Base-by-base conservation (phyloP, 1,284 basidiomycete species). In the Pseudozyma pruni region DNA sequence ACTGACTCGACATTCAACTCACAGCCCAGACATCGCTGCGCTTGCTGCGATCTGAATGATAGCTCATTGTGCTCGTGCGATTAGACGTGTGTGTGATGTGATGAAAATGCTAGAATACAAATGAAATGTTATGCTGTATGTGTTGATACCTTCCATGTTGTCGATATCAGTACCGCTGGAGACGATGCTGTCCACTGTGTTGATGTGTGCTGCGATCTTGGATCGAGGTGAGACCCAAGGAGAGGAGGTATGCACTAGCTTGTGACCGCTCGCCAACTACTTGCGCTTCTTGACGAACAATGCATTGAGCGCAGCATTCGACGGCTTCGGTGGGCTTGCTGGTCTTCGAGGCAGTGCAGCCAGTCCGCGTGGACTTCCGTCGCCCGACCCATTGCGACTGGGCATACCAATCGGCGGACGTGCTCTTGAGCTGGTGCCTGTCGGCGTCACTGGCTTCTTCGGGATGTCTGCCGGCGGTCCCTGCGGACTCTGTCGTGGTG, bases 201-300 rank as follows among this genome's bases (percentile, higher is more conserved):
- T n/a, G n/a, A n/a, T n/a, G n/a, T n/a, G n/a, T n/a, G n/a, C n/a
- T n/a, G n/a, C n/a, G n/a, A n/a, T n/a, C n/a, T n/a, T n/a, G n/a
- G n/a, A n/a, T n/a, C n/a, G n/a, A n/a, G n/a, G n/a, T n/a, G n/a
- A n/a, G n/a, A n/a, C n/a, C n/a, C n/a, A n/a, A 41, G 34, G 31
- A 44, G 19, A 10, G 14, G n/a, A 34, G 25, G 3, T 29, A 25
- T 5, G 22, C 13, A 14, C 23, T 25, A 22, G 37, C 19, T 22
- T 20, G 19, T 22, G 37, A 20, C 3, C 13, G 27, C 5, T 19
- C n/a, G 8, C 16, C 20, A 16, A 34, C 32, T 39, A 71, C 34
- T 50, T 55, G 27, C 69, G 62, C 55, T 67, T 72, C 55, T 67
- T 67, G 47, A 72, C 69, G 17, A 72, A 72, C 22, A 72, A 27